Percentiles rank a stretch among this genome's conserved stretches.
These are phyloP conservation scores for Pseudogymnoascus verrucosus DNA, from an alignment of 2,329 filamentous ascomycete genomes.

Conservation along the genomic window DNA sequence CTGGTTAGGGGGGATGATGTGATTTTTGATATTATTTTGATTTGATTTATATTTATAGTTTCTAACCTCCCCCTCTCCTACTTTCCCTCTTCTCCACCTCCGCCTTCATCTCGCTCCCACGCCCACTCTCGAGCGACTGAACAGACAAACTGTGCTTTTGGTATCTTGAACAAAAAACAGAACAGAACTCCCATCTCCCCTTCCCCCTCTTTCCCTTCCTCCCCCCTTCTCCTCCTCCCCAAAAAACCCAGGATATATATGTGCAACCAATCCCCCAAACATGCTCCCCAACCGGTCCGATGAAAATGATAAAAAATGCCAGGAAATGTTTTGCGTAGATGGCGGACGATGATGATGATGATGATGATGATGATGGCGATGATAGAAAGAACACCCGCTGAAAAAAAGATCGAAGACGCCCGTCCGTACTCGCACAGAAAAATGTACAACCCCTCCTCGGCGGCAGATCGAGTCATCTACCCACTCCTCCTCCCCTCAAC, in stretches of 20 bases:
- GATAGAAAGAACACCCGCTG: background rate
- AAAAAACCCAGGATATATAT: background rate
- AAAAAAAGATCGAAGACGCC: background rate
- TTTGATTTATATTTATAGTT: no score
- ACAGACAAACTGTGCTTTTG: background rate
- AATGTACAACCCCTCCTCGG: background rate
- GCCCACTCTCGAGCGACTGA: background rate
- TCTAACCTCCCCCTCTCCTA: no score
- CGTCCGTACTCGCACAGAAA: background rate
- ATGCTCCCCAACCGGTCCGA: background rate
- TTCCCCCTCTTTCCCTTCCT: background rate
- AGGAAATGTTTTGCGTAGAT: background rate
- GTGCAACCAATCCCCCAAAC: no score
- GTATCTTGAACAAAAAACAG: background rate
- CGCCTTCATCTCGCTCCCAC: background rate
- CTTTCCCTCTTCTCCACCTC: no score
- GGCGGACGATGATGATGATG: background rate
- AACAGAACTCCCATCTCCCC: background rate
- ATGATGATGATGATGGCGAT: no score
- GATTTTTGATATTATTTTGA: no score
- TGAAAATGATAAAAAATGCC: background rate
- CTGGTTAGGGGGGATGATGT: no score
- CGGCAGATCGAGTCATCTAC: background rate
- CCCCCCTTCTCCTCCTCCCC: no score
- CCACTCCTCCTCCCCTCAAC: background rate